Evolutionary conservation across 768 basidiomycete genomes (phyloP).

Genomic region (Trametes cingulata): DNA sequence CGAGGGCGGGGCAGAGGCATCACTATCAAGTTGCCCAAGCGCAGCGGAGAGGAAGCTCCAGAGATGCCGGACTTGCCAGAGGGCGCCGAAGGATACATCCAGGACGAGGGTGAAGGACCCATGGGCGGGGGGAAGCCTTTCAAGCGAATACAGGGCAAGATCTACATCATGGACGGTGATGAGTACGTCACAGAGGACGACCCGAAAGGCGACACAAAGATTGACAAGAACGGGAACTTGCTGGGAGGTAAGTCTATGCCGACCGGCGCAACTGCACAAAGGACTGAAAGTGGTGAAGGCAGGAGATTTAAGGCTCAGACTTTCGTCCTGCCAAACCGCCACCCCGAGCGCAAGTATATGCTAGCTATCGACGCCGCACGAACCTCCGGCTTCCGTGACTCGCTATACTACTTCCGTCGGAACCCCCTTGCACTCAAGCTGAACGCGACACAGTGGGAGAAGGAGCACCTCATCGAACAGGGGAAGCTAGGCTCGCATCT

Average conservation of each 20-base stretch:
- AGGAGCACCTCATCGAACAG: conserved; percentile 86
- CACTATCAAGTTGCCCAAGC: conserved; percentile 33
- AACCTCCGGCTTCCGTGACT: conserved; percentile 94
- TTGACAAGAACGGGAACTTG: conserved; percentile 81
- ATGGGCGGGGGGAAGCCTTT: conserved; percentile 63
- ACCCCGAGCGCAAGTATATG: conserved; percentile 86
- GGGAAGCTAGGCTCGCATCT: conserved; percentile 90
- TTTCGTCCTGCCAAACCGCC: conserved; percentile 82
- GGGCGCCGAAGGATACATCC: conserved; percentile 13
- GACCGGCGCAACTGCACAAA: not conserved
- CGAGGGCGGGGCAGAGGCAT: conserved; percentile 31
- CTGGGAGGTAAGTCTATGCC: conserved; percentile 63
- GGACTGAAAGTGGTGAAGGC: conserved; percentile 44
- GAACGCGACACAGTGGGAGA: conserved; percentile 85
- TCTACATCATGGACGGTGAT: conserved; percentile 82
- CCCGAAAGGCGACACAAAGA: conserved; percentile 87
- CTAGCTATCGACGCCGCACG: conserved; percentile 97
- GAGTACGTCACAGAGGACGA: conserved; percentile 86
- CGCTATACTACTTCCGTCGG: conserved; percentile 95
- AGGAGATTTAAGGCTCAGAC: conserved; percentile 88
- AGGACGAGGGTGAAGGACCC: conserved; percentile 37
- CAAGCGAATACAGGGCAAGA: conserved; percentile 69
- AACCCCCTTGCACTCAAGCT: conserved; percentile 91
- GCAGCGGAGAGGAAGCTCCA: conserved; percentile 42
- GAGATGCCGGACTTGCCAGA: conserved; percentile 39